Conservation (phyloP, 306 rosid genomes). For the Medicago lupulina region DNA sequence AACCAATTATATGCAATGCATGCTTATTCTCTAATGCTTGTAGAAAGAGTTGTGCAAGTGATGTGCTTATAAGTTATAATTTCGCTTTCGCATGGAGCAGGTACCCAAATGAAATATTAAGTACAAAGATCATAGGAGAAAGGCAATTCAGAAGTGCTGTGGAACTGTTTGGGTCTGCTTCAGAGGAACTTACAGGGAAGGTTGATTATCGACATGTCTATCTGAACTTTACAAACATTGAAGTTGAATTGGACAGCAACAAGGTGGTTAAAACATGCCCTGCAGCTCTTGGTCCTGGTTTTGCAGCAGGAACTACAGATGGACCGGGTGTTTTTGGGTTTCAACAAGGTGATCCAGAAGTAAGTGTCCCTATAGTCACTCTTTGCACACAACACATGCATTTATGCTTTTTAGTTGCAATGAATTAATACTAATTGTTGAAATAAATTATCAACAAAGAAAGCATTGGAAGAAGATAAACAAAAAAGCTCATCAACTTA, state of each 20-base stretch:
- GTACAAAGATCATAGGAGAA: conserved; percentile 82
- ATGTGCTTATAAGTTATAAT: too few species aligned
- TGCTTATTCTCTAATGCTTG: neutral
- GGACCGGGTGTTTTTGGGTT: conserved; percentile 84
- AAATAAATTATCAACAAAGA: neutral
- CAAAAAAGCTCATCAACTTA: neutral
- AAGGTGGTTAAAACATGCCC: conserved; percentile 73
- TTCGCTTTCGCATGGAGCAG: conserved; percentile 32
- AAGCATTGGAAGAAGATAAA: neutral
- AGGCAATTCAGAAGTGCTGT: conserved; percentile 69
- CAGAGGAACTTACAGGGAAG: conserved; percentile 59
- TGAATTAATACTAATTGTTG: neutral
- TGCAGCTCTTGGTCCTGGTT: conserved; percentile 91
- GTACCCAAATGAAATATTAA: conserved; percentile 76
- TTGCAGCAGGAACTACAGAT: conserved; percentile 94
- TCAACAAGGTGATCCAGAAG: conserved; percentile 86
- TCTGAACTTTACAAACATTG: conserved; percentile 68
- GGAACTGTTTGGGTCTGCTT: conserved; percentile 60
- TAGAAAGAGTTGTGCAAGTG: too few species aligned
- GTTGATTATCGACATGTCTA: conserved; percentile 74
- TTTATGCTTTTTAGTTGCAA: neutral
- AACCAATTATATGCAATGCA: neutral
- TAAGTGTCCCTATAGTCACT: conserved; percentile 26
- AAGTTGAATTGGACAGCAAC: conserved; percentile 58
- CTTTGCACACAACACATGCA: neutral